Evolutionary conservation across 495 filamentous ascomycete species (phyloP).

Genomic region (Penicillium crystallinum): DNA sequence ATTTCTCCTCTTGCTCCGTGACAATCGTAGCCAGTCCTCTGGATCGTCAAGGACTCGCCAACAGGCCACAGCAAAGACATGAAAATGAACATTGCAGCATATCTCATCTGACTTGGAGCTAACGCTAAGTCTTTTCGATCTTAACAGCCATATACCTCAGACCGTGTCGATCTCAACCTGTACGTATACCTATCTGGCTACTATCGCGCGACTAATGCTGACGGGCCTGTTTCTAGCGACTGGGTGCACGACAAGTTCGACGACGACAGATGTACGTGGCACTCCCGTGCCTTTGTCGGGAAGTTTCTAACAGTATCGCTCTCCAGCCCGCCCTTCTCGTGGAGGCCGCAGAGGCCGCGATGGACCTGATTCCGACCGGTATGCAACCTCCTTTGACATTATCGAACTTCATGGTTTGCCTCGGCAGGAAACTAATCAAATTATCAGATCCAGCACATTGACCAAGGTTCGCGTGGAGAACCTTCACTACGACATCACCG

Average conservation of each 20-base stretch:
- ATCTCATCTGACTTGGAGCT: conserved; percentile 49
- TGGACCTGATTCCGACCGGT: conserved; percentile 50
- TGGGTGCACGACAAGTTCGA: conserved; percentile 90
- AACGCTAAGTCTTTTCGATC: conserved; percentile 45
- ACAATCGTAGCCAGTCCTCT: conserved; percentile 31
- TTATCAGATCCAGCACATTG: conserved; percentile 40
- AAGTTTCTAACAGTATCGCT: conserved; percentile 17
- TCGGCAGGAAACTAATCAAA: conserved; percentile 14
- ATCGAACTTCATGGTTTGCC: not conserved
- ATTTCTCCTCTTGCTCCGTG: conserved; percentile 36
- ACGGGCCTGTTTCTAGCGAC: conserved; percentile 50
- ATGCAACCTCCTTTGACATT: conserved; percentile 16
- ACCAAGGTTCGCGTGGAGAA: conserved; percentile 84
- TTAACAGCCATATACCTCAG: conserved; percentile 53
- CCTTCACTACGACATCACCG: conserved; percentile 87
- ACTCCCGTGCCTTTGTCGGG: conserved; percentile 22
- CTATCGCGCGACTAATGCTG: conserved; percentile 10
- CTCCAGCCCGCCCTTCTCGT: conserved; percentile 36
- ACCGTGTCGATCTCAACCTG: conserved; percentile 53
- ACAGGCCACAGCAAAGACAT: conserved; percentile 29
- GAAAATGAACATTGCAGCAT: conserved; percentile 41
- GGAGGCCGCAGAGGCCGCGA: conserved; percentile 34
- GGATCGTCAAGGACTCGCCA: conserved; percentile 28
- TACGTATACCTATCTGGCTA: conserved; percentile 20
- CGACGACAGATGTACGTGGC: conserved; percentile 43